Percentiles rank a stretch among this genome's conserved stretches.
phyloP scores from a whole-genome alignment of 2,329 filamentous ascomycete genomes.

The Colletotrichum gigasporum region DNA sequence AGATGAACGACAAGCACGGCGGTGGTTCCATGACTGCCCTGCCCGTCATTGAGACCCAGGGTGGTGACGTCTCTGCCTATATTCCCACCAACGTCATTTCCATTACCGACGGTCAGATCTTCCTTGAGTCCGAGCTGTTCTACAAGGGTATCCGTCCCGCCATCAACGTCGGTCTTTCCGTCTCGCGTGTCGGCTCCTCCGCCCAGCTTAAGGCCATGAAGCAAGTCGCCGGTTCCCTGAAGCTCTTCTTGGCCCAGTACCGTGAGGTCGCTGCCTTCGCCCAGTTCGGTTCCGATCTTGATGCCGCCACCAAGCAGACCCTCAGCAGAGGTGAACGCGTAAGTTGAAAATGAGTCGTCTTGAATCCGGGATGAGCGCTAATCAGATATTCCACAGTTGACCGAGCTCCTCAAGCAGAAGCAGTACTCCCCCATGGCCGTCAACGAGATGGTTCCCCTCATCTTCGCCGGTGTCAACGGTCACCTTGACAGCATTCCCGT shows the following conservation, averaged over 20 bases:
- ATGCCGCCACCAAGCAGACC: constrained; percentile 99
- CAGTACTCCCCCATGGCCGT: constrained; percentile 99
- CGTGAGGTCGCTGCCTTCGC: constrained; percentile 99
- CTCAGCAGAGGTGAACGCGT: constrained; percentile 97
- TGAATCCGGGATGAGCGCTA: not conserved
- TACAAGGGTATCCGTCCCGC: constrained; percentile 99
- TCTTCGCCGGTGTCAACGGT: constrained; percentile 99
- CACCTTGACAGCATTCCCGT: constrained; percentile 90
- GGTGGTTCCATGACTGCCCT: constrained; percentile 97
- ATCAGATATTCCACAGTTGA: constrained; percentile 63
- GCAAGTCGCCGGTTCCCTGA: constrained; percentile 99
- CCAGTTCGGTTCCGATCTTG: constrained; percentile 99
- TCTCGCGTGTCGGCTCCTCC: constrained; percentile 99
- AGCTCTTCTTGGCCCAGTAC: constrained; percentile 99
- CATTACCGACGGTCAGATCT: constrained; percentile 99
- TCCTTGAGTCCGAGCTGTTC: constrained; percentile 99
- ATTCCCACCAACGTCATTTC: constrained; percentile 99
- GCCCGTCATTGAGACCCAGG: constrained; percentile 98
- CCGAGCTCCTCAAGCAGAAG: constrained; percentile 99
- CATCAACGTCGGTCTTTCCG: constrained; percentile 99
- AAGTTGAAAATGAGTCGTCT: constrained; percentile 50
- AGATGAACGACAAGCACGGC: constrained; percentile 96
- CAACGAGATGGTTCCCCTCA: constrained; percentile 99
- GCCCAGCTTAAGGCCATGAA: constrained; percentile 99
- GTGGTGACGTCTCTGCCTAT: constrained; percentile 99